A percentile compares a stretch with the other conserved stretches of the same genome.
phyloP scores from a whole-genome alignment of 352 stramenopile genomes.

The Phytophthora pistaciae region DNA sequence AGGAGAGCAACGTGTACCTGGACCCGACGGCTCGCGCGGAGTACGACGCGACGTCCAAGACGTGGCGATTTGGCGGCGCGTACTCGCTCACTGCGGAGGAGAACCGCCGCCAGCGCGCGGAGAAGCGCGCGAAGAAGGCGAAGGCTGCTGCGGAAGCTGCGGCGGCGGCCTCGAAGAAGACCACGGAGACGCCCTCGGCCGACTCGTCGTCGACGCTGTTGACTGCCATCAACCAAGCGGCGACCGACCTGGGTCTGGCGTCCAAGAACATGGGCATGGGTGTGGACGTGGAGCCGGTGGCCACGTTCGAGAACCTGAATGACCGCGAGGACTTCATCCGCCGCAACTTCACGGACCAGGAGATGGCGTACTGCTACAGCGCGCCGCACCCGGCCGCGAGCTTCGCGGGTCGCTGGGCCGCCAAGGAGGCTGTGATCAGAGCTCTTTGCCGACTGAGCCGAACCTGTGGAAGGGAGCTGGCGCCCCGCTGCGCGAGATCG shows the following conservation, averaged over 20 bases:
- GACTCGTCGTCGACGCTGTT: constrained; percentile 58
- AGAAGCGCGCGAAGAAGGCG: constrained; percentile 59
- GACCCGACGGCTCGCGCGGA: constrained; percentile 81
- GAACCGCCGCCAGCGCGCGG: constrained; percentile 39
- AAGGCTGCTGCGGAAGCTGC: constrained; percentile 39
- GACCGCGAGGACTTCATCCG: constrained; percentile 85
- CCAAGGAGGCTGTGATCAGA: constrained; percentile 92
- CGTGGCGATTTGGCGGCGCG: constrained; percentile 75
- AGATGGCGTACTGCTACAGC: constrained; percentile 88
- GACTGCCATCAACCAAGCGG: constrained; percentile 66
- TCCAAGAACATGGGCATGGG: constrained; percentile 71
- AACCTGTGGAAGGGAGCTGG: constrained; percentile 81
- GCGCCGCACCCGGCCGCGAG: constrained; percentile 83
- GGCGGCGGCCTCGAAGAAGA: constrained; percentile 17
- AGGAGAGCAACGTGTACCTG: constrained; percentile 89
- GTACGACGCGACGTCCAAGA: constrained; percentile 71
- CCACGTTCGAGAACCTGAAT: constrained; percentile 83
- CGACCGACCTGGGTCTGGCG: constrained; percentile 55
- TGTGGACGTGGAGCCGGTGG: constrained; percentile 87
- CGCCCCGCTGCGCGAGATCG: constrained; percentile 85
- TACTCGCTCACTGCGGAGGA: constrained; percentile 45
- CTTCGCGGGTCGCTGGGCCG: constrained; percentile 90
- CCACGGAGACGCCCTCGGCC: constrained; percentile 19
- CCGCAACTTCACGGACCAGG: constrained; percentile 90
- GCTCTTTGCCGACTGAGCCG: constrained; percentile 61